Conservation (phyloP, 1,284 basidiomycete genomes). For the Baeospora myosura region DNA sequence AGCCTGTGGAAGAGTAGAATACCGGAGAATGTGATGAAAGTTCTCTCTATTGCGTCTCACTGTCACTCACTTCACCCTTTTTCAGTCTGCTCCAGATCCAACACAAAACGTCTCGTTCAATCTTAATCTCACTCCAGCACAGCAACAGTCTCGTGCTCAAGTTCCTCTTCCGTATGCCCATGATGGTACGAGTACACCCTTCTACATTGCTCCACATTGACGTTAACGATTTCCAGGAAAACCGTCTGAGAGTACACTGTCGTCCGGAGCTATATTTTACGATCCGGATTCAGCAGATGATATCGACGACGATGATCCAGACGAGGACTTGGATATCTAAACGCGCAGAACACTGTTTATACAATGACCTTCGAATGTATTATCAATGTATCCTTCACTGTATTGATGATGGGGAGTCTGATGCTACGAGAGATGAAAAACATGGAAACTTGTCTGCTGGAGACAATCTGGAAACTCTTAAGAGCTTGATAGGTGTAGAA, state of each 20-base stretch:
- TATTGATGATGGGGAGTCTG: too few species aligned
- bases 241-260: not conserved
- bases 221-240: conserved; percentile 4
- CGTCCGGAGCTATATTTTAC: conserved; percentile 42
- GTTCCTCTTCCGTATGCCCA: conserved; percentile 86
- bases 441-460: too few species aligned
- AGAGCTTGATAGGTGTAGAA: too few species aligned
- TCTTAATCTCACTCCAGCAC: conserved; percentile 76
- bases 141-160: conserved; percentile 68
- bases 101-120: conserved; percentile 77
- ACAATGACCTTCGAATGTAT: not conserved
- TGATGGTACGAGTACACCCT: conserved; percentile 62
- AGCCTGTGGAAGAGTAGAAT: conserved; percentile 36
- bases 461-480: too few species aligned
- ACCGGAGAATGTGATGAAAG: too few species aligned
- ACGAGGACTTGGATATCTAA: conserved; percentile 81
- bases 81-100: conserved; percentile 40
- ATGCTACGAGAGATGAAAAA: too few species aligned
- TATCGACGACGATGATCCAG: conserved; percentile 84
- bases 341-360: not conserved
- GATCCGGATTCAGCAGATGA: conserved; percentile 86
- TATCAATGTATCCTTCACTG: not conserved
- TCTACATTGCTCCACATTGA: conserved; percentile 5
- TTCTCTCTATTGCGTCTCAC: not conserved
- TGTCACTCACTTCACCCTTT: not conserved